Base-by-base conservation (phyloP, 495 filamentous ascomycete species). In the Neurospora tetrasperma region DNA sequence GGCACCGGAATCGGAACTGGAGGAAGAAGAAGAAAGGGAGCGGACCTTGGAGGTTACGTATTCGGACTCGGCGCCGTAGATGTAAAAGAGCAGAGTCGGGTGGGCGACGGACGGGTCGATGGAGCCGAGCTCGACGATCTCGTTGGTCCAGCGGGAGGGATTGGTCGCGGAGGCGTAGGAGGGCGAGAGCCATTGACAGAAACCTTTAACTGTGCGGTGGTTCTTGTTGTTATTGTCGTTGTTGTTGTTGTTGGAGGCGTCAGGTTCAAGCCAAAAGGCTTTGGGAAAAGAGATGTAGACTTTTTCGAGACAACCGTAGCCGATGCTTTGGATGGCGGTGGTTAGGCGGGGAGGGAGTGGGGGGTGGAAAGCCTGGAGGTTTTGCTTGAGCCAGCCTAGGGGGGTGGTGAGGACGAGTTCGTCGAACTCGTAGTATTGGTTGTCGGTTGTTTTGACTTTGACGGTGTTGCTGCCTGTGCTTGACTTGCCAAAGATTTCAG, bases 71-170 rank as follows among this genome's bases (percentile, higher is more conserved):
- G 80, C 83, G 8, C 94, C 96, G 77, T 91, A 94, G 73, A 90
- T 90, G 85, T 99, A 99, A 86, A 96, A 99, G 35, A 99, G 87
- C 23, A 99, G 86, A 3, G 94, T 97, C 14, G 96, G 92, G 42
- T 97, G 94, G 5, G 90, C 86, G 75, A 82, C 86, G 0, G 84
- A 77, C 0, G 76, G 73, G 0, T 88, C 85, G 23, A 97, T 85
- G 4, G 91, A 87, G 59, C 90, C 88, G 42, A 99, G 84, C 72
- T 94, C 94, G 73, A 97, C 83, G 74, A 86, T 85, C 83, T 96
- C 92, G 82, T 94, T 92, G 75, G 90, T 90, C 93, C 93, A 97
- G 14, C 83, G 76, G 11, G 83, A 35, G 2, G 90, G 90, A 77
- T 94, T 94, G 5, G 82, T 85, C 20, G 85, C 79, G 69, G 83